Evolutionary conservation across 345 rosid species (phyloP).

Genomic region (Psidium guajava): DNA sequence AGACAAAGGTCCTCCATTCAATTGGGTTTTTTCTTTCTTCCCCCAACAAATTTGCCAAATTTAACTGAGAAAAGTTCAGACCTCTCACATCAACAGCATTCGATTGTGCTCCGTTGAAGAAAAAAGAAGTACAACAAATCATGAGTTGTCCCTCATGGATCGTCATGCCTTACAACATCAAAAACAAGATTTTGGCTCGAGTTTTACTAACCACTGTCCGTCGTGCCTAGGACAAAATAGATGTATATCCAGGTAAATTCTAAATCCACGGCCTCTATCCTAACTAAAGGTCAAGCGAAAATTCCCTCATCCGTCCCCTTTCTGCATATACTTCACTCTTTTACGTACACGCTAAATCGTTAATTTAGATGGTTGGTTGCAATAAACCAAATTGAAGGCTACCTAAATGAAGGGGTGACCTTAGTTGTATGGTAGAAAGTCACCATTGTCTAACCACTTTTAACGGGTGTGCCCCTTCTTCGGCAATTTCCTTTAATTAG

Average conservation of each 20-base stretch:
- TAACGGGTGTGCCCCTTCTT: fast-evolving
- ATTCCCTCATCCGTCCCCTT: neutral
- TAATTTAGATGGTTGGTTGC: too few species aligned
- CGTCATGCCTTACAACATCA: neutral
- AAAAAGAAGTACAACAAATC: neutral
- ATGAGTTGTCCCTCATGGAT: neutral
- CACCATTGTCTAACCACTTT: neutral
- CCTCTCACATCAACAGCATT: neutral
- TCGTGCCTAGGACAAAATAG: neutral
- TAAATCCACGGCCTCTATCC: neutral
- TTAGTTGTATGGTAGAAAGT: too few species aligned
- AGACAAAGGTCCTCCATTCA: neutral
- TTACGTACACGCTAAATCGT: neutral
- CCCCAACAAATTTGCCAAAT: neutral
- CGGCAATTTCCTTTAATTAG: neutral
- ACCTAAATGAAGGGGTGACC: too few species aligned
- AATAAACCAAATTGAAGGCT: too few species aligned
- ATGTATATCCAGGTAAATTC: neutral
- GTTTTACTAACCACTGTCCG: neutral
- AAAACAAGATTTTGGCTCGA: neutral
- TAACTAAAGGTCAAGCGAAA: neutral
- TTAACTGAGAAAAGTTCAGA: neutral
- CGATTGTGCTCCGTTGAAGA: too few species aligned
- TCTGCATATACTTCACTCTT: neutral
- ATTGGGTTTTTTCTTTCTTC: neutral